Conservation (phyloP, 1,139 yeast genomes). For the Saccharomycopsis phalli region DNA sequence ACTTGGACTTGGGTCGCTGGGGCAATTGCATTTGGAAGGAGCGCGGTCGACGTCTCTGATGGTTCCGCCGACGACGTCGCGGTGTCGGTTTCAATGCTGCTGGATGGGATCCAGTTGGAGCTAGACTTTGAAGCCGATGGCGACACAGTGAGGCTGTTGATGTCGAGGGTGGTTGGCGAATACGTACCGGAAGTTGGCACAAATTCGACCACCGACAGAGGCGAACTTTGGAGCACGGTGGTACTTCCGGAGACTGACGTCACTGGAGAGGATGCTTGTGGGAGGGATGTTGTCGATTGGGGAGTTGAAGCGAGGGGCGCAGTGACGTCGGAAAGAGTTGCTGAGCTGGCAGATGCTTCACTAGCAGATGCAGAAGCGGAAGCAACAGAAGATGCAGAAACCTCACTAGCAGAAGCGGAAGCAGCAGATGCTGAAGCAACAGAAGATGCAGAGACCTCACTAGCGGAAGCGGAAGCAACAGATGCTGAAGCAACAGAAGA, state of each 20-base stretch:
- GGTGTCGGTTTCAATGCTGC: conserved; percentile 26
- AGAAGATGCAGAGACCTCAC: neutral
- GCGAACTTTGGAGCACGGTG: neutral
- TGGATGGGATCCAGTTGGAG: conserved; percentile 30
- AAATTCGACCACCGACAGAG: conserved; percentile 1
- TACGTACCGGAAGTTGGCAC: conserved; percentile 1
- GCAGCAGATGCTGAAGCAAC: conserved; percentile 11
- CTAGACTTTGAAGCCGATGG: conserved; percentile 20
- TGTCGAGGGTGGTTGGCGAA: conserved; percentile 3
- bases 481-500: neutral
- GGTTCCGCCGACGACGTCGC: conserved; percentile 29
- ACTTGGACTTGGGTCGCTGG: conserved; percentile 33
- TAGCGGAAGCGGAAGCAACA: neutral
- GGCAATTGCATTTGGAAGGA: conserved; percentile 62
- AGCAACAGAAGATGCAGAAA: conserved; percentile 34
- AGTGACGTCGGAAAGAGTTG: too few species aligned
- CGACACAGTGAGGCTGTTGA: neutral
- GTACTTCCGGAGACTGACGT: conserved; percentile 1
- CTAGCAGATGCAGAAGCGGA: conserved; percentile 37
- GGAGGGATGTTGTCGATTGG: too few species aligned
- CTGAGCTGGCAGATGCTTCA: neutral
- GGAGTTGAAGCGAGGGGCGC: too few species aligned
- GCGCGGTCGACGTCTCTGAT: conserved; percentile 33
- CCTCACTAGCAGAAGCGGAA: neutral
- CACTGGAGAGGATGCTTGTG: neutral